These are phyloP conservation scores for Ustilago trichophora DNA, from an alignment of 1,284 basidiomycete species.

Conservation along the genomic window DNA sequence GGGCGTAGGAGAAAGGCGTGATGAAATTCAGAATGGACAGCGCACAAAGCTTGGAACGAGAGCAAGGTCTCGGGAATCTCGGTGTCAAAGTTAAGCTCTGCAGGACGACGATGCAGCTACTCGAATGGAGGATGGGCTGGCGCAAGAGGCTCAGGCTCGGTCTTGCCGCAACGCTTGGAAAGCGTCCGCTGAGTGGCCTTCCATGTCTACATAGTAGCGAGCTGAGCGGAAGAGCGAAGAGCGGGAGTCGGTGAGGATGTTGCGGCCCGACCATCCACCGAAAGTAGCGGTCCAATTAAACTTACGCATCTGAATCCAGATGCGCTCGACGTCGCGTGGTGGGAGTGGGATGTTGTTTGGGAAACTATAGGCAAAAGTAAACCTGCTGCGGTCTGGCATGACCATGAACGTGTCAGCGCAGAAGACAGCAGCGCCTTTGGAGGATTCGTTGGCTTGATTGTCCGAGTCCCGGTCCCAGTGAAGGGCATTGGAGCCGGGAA, in stretches of 20 bases:
- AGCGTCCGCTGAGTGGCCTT: constrained; percentile 20
- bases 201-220: constrained; percentile 29
- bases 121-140: neutral
- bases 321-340: constrained; percentile 28
- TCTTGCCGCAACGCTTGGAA: constrained; percentile 17
- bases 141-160: constrained; percentile 9
- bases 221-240: constrained; percentile 18
- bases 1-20: constrained; percentile 2
- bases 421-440: constrained; percentile 22
- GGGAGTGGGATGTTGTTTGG: constrained; percentile 40
- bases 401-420: constrained; percentile 37
- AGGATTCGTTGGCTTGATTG: neutral
- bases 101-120: neutral
- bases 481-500: constrained; percentile 14
- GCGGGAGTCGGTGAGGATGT: constrained; percentile 28
- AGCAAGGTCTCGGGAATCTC: neutral
- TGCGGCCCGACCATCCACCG: constrained; percentile 33
- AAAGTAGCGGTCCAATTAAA: constrained; percentile 31
- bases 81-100: constrained; percentile 7
- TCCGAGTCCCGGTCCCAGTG: constrained; percentile 32
- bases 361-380: constrained; percentile 33
- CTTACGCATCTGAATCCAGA: constrained; percentile 33
- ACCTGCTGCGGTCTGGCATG: constrained; percentile 19
- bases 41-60: constrained; percentile 4
- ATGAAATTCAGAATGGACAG: constrained; percentile 2